These are phyloP conservation scores for Gliomastix tumulicola DNA, from an alignment of 2,329 filamentous ascomycete genomes.

Conservation along the genomic window DNA sequence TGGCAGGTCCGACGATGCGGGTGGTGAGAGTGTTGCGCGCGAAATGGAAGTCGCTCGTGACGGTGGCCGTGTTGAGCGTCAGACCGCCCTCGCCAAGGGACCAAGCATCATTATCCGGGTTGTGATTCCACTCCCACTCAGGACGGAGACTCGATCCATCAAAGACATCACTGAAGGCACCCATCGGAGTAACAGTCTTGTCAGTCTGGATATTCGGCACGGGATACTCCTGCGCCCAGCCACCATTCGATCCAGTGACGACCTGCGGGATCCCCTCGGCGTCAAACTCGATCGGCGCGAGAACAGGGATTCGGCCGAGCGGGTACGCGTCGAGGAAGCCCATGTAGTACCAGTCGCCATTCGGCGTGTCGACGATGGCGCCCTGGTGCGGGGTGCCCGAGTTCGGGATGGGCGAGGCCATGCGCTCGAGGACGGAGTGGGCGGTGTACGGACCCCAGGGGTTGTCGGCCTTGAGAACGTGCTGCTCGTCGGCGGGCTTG, in stretches of 20 bases:
- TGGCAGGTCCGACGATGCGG: constrained; percentile 35
- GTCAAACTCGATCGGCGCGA: constrained; percentile 42
- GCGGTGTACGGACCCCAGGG: constrained; percentile 43
- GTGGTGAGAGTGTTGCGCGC: constrained; percentile 39
- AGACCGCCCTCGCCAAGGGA: constrained; percentile 25
- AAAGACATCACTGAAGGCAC: constrained; percentile 28
- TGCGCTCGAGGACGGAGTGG: constrained; percentile 30
- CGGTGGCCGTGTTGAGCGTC: constrained; percentile 35
- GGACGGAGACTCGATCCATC: constrained; percentile 26
- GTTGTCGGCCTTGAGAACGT: constrained; percentile 35
- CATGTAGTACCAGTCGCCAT: constrained; percentile 50
- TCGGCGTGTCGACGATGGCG: constrained; percentile 40
- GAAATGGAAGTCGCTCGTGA: constrained; percentile 40
- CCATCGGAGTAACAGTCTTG: constrained; percentile 16
- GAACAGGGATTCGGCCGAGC: constrained; percentile 43
- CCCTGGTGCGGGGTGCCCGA: constrained; percentile 45
- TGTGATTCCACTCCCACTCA: constrained; percentile 56
- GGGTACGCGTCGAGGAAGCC: constrained; percentile 47
- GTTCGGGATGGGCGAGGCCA: constrained; percentile 30
- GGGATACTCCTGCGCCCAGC: constrained; percentile 35
- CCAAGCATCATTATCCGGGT: constrained; percentile 43
- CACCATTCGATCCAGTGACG: constrained; percentile 29
- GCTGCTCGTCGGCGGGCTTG: constrained; percentile 33
- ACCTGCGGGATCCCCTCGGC: constrained; percentile 38
- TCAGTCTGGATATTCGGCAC: constrained; percentile 17